Base-by-base conservation (phyloP, 768 basidiomycete genomes). In the Cantharellus cinnabarinus region DNA sequence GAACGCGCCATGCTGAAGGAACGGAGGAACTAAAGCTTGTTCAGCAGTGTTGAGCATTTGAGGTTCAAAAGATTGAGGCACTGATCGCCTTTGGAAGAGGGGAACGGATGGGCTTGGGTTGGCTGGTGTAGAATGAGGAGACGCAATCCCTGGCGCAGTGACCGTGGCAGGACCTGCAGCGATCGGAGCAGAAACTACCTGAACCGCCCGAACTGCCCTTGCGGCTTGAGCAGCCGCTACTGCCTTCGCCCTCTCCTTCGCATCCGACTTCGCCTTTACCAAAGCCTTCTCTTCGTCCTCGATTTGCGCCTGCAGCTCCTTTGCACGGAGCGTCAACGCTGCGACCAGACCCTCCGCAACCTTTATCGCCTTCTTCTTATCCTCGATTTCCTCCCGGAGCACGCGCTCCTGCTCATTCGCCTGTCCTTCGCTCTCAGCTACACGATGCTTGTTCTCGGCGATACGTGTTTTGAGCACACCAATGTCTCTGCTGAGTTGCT, bases 221-320 rank as follows among this genome's bases (percentile, higher is more conserved):
- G 20, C 20, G 20, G 20, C 20, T 29, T 29, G 20, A 29, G 20
- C 20, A 37, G 7, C 35, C 35, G 52, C 52, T 14, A 54, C 77
- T 63, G 81, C 80, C 64, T 78, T 79, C 42, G 79, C 73, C n/a
- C 69, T 67, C 62, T 70, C 74, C 20, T 29, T 29, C 35, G 52
- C 52, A 54, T 14, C 77, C 63, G 81, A 80, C 64, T 78, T 79
- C 42, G 79, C 73, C n/a, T 69, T 67, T 62, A 70, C 74, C 59
- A 91, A 70, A 58, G 74, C 74, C 63, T 78, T 78, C 70, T 76
- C 80, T 69, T 81, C 79, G 60, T 76, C 74, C 40, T 77, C 74
- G 41, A 90, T 74, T 64, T 72, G 77, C 54, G 82, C 81, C 69
- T 91, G 88, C 59, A 90, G 70, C 65, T 83, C 84, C 62, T 79